Conservation (phyloP, 2,329 filamentous ascomycete genomes). For the Fusarium begoniae region DNA sequence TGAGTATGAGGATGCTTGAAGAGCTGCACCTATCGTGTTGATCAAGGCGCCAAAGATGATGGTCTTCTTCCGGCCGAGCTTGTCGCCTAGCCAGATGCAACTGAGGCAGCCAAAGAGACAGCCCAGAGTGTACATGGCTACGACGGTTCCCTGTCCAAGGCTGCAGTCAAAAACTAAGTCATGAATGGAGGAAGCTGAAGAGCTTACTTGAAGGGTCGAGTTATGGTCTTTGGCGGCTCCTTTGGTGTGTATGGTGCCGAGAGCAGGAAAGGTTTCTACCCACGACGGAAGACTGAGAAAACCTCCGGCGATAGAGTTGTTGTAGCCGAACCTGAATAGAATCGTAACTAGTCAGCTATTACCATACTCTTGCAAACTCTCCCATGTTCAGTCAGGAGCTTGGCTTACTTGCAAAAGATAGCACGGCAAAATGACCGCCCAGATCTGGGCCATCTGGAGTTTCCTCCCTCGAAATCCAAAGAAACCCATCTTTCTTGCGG, state of each 20-base stretch:
- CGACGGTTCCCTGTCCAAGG: background rate
- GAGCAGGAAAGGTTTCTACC: slow-evolving; percentile 1
- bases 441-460: slow-evolving; percentile 4
- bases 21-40: slow-evolving; percentile 1
- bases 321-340: background rate
- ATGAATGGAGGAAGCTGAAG: fast-evolving
- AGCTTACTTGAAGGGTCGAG: background rate
- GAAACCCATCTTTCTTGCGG: background rate
- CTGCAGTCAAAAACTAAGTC: fast-evolving
- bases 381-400: fast-evolving
- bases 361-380: background rate
- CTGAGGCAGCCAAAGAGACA: slow-evolving; percentile 3
- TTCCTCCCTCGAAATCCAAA: background rate
- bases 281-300: background rate
- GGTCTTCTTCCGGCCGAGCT: background rate
- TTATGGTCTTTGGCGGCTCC: background rate
- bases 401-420: background rate
- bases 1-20: background rate
- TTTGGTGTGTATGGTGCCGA: background rate
- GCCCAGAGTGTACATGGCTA: background rate
- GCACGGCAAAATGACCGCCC: background rate
- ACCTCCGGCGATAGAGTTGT: slow-evolving; percentile 2
- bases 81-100: slow-evolving; percentile 3
- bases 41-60: background rate
- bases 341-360: fast-evolving